Percentiles rank a stretch among this genome's conserved stretches.
Evolutionary conservation across 2,329 filamentous ascomycete genomes (phyloP).

Genomic region (Coccinonectria pachysandricola): DNA sequence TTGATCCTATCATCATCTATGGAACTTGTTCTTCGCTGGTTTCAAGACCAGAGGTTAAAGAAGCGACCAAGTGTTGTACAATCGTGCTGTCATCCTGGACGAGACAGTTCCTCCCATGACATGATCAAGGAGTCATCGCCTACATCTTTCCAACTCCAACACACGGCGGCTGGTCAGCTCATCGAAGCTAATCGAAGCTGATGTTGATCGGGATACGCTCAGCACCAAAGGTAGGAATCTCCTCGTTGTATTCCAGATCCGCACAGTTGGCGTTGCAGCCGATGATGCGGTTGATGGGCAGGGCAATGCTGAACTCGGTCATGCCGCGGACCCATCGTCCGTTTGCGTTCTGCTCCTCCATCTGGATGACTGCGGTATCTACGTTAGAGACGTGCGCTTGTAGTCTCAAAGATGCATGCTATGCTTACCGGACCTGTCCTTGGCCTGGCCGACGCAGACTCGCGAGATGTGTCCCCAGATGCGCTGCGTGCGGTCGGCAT

Average conservation of each 20-base stretch:
- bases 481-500: constrained; percentile 4
- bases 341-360: constrained; percentile 5
- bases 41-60: too few species aligned
- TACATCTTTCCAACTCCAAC: too few species aligned
- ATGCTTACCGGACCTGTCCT: constrained; percentile 1
- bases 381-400: not conserved
- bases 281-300: constrained; percentile 6
- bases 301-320: constrained; percentile 8
- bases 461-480: constrained; percentile 6
- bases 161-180: too few species aligned
- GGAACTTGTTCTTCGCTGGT: too few species aligned
- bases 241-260: constrained; percentile 4
- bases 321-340: constrained; percentile 6
- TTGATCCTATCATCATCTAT: too few species aligned
- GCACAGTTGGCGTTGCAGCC: constrained; percentile 6
- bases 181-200: constrained; percentile 1
- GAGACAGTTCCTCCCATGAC: too few species aligned
- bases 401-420: not conserved
- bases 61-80: too few species aligned
- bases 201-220: constrained; percentile 3
- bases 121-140: too few species aligned
- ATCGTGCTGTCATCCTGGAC: too few species aligned
- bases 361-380: constrained; percentile 4
- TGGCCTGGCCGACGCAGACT: constrained; percentile 5
- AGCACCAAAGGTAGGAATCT: constrained; percentile 3